Percentiles rank a stretch among this genome's conserved stretches.
Conservation (phyloP, 2,329 filamentous ascomycete genomes). For the Colletotrichum lini region DNA sequence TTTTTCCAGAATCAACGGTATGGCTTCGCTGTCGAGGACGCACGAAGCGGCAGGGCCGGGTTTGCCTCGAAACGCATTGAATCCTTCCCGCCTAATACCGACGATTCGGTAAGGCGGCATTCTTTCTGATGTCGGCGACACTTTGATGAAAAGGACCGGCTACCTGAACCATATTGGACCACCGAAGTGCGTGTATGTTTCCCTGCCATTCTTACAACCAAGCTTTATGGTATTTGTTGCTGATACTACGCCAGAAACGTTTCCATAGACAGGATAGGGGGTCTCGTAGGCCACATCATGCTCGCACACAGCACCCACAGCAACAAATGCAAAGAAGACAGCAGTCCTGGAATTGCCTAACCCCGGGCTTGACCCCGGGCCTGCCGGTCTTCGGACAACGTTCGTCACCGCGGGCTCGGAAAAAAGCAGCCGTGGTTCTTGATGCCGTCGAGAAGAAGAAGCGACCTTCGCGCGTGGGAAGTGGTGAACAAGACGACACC, state of each 20-base stretch:
- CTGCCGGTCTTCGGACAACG: too few species aligned
- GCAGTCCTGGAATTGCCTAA: background rate
- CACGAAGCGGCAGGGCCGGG: background rate
- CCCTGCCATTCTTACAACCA: background rate
- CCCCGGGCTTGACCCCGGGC: background rate
- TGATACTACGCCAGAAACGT: background rate
- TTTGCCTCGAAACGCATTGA: too few species aligned
- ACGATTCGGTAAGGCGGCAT: background rate
- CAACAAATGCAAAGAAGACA: background rate
- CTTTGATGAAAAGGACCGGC: too few species aligned
- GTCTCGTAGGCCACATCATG: background rate
- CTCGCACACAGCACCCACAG: background rate
- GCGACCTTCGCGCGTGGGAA: background rate
- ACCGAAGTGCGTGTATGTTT: background rate
- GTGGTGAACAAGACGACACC: background rate
- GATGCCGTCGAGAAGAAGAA: background rate
- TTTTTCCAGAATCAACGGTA: too few species aligned
- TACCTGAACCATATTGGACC: background rate
- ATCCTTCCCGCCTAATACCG: too few species aligned
- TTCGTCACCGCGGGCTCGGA: too few species aligned
- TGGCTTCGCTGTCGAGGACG: too few species aligned
- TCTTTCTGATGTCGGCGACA: too few species aligned
- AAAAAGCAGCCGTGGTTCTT: too few species aligned
- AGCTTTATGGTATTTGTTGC: background rate
- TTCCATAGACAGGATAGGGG: background rate